Evolutionary conservation across 1,284 basidiomycete genomes (phyloP).

Genomic region (Ustilago crameri): DNA sequence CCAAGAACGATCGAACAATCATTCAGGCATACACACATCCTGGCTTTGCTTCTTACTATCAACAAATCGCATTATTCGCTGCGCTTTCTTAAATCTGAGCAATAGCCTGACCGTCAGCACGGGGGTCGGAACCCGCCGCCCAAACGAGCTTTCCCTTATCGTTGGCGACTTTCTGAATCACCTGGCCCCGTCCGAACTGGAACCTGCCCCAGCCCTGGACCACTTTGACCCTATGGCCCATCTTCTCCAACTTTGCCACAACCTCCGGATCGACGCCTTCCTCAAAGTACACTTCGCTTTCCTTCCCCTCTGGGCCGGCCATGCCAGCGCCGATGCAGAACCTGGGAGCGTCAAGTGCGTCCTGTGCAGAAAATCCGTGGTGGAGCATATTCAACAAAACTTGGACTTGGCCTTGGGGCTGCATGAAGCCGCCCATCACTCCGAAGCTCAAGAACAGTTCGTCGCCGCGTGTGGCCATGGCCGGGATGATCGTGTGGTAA

Average conservation of each 20-base stretch:
- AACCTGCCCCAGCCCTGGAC: slow-evolving; percentile 75
- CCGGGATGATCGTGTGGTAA: slow-evolving; percentile 95
- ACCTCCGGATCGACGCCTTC: slow-evolving; percentile 78
- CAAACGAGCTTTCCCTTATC: slow-evolving; percentile 40
- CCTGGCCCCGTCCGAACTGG: slow-evolving; percentile 87
- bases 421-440: slow-evolving; percentile 93
- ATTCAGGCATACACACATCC: no score
- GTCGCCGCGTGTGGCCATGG: slow-evolving; percentile 81
- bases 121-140: slow-evolving; percentile 46
- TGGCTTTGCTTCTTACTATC: no score
- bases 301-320: slow-evolving; percentile 76
- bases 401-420: slow-evolving; percentile 90
- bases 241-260: slow-evolving; percentile 71
- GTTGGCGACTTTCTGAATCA: slow-evolving; percentile 44
- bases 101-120: slow-evolving; percentile 79
- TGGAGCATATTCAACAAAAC: slow-evolving; percentile 87
- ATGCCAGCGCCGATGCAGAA: slow-evolving; percentile 90
- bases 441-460: slow-evolving; percentile 89
- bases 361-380: slow-evolving; percentile 78
- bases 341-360: slow-evolving; percentile 83
- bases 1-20: not conserved
- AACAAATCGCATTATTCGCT: no score
- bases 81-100: slow-evolving; percentile 75
- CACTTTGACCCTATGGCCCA: slow-evolving; percentile 84
- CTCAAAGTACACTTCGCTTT: slow-evolving; percentile 87